Evolutionary conservation across 1,139 yeast genomes (phyloP), one percentile per base, ranked within the genome.

Genomic region (Yamadazyma songkhlaensis): DNA sequence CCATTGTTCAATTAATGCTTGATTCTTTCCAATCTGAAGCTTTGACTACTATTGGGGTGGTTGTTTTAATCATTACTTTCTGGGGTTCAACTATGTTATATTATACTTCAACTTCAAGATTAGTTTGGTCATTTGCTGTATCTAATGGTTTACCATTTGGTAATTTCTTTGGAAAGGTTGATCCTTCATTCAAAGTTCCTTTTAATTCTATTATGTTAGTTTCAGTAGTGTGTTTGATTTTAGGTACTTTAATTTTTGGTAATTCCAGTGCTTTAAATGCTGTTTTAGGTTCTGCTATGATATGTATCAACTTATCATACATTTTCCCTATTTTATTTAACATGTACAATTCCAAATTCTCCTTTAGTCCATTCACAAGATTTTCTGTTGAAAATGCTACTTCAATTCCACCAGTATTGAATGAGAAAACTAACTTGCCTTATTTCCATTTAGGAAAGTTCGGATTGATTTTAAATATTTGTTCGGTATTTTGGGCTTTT

Each of bases 81-180:
- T 39, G 43, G 34, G 55, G 60, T 10, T 54, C 58, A 9, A 44
- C 53, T 2, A 45, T 49, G 32, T 48, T 48, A 26, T 54, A 51
- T 28, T 46, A 52, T 29, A 51, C 57, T 28, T 50, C 60, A 17
- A 51, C 52, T 12, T 57, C 60, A 7, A 49, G 66, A 39, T 49
- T 60, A 31, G 46, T 55, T 29, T 59, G 62, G 63, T 49, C 65
- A 2, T 60, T 61, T 47, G 57, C 62, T 7, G 48, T 51, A 31
- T 54, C 57, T 11, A 51, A 59, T 34, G 64, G 61, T 5, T 44
- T 59, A 29, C 62, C 64, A 25, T 55, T 50, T 37, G 59, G 60
- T 9, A 36, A 43, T 11, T 46, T 48, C 23, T 50, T 60, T 34
- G 55, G 59, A 10, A 42, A 37, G 25, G 50, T 60, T 28, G 42